Percentiles rank a stretch among this genome's conserved stretches.
These are phyloP conservation scores for Coffea canephora DNA, from an alignment of 257 asterid species.

Conservation along the genomic window DNA sequence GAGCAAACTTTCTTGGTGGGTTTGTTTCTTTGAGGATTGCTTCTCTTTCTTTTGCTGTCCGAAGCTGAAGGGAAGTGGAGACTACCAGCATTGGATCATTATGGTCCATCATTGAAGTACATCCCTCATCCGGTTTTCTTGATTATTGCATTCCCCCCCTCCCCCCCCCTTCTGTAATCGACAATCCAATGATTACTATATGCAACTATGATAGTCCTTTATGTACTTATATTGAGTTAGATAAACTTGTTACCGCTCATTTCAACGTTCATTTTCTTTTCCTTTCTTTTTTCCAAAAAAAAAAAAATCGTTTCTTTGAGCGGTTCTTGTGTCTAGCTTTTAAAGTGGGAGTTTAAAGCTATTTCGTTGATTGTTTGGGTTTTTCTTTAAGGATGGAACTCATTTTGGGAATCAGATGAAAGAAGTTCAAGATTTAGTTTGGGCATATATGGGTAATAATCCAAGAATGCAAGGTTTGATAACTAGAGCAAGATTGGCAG, in stretches of 20 bases:
- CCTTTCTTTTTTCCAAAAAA: not conserved
- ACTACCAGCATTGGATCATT: not conserved
- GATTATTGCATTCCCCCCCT: too few species aligned
- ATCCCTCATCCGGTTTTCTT: not conserved
- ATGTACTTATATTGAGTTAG: not conserved
- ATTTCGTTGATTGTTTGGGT: not conserved
- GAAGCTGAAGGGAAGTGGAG: not conserved
- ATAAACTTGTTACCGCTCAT: not conserved
- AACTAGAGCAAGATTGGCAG: constrained; percentile 46
- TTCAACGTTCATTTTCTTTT: not conserved
- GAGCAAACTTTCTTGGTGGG: not conserved
- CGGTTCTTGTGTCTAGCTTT: not conserved
- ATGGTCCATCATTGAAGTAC: not conserved
- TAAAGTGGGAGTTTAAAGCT: not conserved
- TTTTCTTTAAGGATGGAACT: constrained; percentile 2
- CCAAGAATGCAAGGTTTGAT: constrained; percentile 35
- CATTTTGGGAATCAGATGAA: not conserved
- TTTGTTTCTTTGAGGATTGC: not conserved
- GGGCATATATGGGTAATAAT: constrained; percentile 1
- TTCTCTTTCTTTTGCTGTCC: not conserved
- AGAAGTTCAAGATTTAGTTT: not conserved
- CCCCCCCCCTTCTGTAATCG: not conserved
- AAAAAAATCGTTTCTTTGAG: too few species aligned
- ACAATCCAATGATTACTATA: not conserved
- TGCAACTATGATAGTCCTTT: not conserved